A percentile compares a stretch with the other conserved stretches of the same genome.
Evolutionary conservation across 805 yeast genomes (phyloP).

Genomic region (Saccharomyces mikatae): DNA sequence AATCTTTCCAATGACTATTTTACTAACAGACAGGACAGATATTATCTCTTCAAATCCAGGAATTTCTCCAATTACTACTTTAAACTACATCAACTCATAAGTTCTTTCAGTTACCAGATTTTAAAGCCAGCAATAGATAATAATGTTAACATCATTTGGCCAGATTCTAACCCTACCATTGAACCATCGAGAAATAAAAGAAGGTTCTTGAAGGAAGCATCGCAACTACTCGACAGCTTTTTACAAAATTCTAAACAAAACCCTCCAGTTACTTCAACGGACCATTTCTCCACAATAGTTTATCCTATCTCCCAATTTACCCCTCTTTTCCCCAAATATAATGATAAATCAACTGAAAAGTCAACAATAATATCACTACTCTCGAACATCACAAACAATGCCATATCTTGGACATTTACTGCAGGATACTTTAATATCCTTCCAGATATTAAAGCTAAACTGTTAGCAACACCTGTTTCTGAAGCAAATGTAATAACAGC

Average conservation of each 20-base stretch:
- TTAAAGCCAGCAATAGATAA: conserved; percentile 27
- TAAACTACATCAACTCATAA: conserved; percentile 57
- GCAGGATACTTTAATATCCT: conserved; percentile 95
- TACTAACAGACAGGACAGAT: conserved; percentile 90
- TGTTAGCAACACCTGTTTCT: conserved; percentile 48
- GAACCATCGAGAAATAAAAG: conserved; percentile 56
- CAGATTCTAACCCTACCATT: conserved; percentile 50
- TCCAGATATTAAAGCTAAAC: conserved; percentile 54
- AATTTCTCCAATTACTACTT: conserved; percentile 65
- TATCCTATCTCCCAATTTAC: conserved; percentile 90
- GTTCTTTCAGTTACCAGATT: conserved; percentile 64
- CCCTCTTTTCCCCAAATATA: conserved; percentile 51
- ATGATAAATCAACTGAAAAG: conserved; percentile 72
- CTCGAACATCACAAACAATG: conserved; percentile 44
- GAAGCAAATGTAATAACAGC: conserved; percentile 66
- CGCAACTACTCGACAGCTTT: conserved; percentile 49
- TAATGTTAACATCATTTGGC: conserved; percentile 66
- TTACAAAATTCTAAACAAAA: conserved; percentile 35
- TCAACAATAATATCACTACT: conserved; percentile 56
- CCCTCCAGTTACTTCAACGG: neutral
- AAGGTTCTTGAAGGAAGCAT: conserved; percentile 48
- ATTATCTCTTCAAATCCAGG: conserved; percentile 58
- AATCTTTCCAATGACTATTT: conserved; percentile 87
- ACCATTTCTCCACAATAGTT: conserved; percentile 49
- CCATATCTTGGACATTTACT: conserved; percentile 74